Conservation (phyloP, 2,329 filamentous ascomycete species). For the Esteya vermicola region DNA sequence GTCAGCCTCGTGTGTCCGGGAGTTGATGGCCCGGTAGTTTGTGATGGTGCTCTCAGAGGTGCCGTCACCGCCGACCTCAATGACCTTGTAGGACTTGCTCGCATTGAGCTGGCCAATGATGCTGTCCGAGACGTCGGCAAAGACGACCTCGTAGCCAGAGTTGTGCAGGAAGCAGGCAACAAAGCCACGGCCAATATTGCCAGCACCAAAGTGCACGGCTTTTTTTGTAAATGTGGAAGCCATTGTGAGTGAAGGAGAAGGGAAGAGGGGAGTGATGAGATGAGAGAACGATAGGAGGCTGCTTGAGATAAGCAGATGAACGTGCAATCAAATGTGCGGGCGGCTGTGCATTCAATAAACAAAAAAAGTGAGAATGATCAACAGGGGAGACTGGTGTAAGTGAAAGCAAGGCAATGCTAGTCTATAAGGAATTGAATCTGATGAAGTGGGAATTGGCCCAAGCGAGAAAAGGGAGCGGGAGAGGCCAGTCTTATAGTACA, state of each 20-base stretch:
- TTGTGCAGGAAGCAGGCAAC: conserved; percentile 88
- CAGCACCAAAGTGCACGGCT: conserved; percentile 44
- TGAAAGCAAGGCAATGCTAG: no score
- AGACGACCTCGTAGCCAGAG: conserved; percentile 90
- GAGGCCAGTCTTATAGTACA: background rate
- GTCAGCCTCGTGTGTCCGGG: conserved; percentile 66
- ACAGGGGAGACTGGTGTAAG: no score
- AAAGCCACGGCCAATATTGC: conserved; percentile 77
- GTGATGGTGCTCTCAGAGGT: conserved; percentile 71
- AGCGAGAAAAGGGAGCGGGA: background rate
- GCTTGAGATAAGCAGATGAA: background rate
- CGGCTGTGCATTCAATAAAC: no score
- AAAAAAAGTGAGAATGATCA: no score
- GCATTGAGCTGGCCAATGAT: conserved; percentile 70
- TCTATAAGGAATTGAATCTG: no score
- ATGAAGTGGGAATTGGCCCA: no score
- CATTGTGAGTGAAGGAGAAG: background rate
- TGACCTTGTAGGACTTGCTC: conserved; percentile 71
- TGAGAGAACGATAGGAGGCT: background rate
- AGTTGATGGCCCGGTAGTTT: conserved; percentile 97
- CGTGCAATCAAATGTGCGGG: no score
- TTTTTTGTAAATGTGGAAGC: conserved; percentile 2
- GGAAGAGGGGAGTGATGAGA: background rate
- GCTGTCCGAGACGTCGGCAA: conserved; percentile 80
- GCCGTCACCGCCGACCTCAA: conserved; percentile 77